Conservation (phyloP, 345 rosid genomes). For the Salix viminalis region DNA sequence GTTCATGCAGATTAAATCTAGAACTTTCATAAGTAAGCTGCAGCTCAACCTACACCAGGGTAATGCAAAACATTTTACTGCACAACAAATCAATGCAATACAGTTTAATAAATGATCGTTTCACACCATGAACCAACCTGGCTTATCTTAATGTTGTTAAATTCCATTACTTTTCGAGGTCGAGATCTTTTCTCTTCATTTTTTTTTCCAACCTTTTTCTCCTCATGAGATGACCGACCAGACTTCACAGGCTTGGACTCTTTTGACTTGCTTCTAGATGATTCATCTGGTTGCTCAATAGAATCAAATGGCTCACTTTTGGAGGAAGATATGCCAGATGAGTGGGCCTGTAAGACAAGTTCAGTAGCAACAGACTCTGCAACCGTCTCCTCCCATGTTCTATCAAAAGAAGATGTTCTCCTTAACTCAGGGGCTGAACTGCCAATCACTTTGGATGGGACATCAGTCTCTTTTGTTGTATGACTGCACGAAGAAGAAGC, state of each 20-base stretch:
- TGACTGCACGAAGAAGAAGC: constrained; percentile 51
- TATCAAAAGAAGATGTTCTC: constrained; percentile 87
- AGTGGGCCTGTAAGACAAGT: constrained; percentile 67
- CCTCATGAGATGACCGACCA: constrained; percentile 84
- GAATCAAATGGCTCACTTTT: constrained; percentile 39
- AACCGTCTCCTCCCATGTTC: constrained; percentile 80
- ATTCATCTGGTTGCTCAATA: constrained; percentile 66
- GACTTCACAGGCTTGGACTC: constrained; percentile 61
- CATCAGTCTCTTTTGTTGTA: constrained; percentile 57
- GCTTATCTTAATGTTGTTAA: constrained; percentile 87
- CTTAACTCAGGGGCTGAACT: constrained; percentile 59
- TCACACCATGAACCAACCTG: constrained; percentile 51
- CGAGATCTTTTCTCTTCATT: constrained; percentile 83
- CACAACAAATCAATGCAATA: constrained; percentile 1
- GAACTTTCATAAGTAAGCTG: constrained; percentile 89
- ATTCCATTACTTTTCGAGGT: constrained; percentile 87
- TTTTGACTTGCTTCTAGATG: constrained; percentile 57
- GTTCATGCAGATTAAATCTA: constrained; percentile 92
- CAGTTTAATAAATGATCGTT: neutral
- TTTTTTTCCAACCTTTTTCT: constrained; percentile 74
- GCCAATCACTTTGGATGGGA: constrained; percentile 42
- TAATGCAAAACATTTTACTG: neutral
- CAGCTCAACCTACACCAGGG: constrained; percentile 66
- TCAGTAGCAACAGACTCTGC: constrained; percentile 89
- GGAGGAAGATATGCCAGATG: constrained; percentile 47